Evolutionary conservation across 441 rosid species (phyloP).

Genomic region (Adansonia rubrostipa): DNA sequence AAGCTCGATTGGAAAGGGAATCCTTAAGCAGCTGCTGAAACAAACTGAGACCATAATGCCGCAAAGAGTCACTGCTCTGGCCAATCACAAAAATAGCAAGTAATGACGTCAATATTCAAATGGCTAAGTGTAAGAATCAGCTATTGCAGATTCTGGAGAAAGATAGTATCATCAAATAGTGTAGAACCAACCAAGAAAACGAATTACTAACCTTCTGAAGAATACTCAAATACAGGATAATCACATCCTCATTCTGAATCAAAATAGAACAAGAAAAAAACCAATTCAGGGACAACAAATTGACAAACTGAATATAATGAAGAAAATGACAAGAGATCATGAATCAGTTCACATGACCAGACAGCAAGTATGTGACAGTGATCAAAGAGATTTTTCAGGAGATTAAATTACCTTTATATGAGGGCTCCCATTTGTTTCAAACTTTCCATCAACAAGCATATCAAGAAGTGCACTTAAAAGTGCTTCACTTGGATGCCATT

Average conservation of each 20-base stretch:
- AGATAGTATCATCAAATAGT: constrained; percentile 16
- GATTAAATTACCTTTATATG: constrained; percentile 69
- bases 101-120: constrained; percentile 37
- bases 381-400: constrained; percentile 28
- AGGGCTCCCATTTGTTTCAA: constrained; percentile 70
- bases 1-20: constrained; percentile 94
- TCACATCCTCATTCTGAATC: constrained; percentile 96
- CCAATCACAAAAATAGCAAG: constrained; percentile 66
- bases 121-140: constrained; percentile 4
- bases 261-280: constrained; percentile 37
- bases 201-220: constrained; percentile 92
- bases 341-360: constrained; percentile 17
- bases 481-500: constrained; percentile 82
- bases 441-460: constrained; percentile 99
- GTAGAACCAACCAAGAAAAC: constrained; percentile 27
- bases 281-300: constrained; percentile 13
- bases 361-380: constrained; percentile 5
- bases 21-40: constrained; percentile 91
- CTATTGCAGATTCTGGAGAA: constrained; percentile 15
- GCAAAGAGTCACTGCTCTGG: constrained; percentile 99
- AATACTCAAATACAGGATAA: constrained; percentile 87
- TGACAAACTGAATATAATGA: constrained; percentile 6
- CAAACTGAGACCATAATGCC: constrained; percentile 83
- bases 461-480: constrained; percentile 91
- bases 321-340: constrained; percentile 4